Conservation (phyloP, 768 basidiomycete species). For the Lyophyllum decastes region DNA sequence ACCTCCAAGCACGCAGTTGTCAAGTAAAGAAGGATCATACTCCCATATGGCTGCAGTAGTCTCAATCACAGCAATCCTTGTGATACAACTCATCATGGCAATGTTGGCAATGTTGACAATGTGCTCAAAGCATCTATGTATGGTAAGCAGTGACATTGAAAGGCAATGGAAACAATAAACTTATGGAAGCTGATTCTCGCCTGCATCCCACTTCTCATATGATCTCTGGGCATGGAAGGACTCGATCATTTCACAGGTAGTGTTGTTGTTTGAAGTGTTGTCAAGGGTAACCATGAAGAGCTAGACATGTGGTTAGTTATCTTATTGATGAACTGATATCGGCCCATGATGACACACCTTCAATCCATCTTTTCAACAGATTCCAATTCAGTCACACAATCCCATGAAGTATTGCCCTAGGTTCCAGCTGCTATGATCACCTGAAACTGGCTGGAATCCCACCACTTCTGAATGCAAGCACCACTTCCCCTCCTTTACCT, state of each 20-base stretch:
- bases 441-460: constrained; percentile 20
- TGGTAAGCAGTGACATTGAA: background rate
- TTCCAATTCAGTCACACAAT: constrained; percentile 24
- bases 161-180: background rate
- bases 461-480: constrained; percentile 19
- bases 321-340: background rate
- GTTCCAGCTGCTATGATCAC: constrained; percentile 26
- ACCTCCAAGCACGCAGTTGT: background rate
- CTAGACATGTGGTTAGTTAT: too few species aligned
- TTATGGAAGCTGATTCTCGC: background rate
- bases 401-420: constrained; percentile 25
- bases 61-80: background rate
- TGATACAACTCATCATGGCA: background rate
- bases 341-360: background rate
- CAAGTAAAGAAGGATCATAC: background rate
- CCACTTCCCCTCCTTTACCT: constrained; percentile 20
- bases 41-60: background rate
- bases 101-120: background rate
- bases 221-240: background rate
- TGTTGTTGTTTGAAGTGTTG: background rate
- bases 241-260: background rate
- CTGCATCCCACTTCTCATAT: background rate
- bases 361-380: background rate
- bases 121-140: background rate
- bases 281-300: background rate